Evolutionary conservation across 202 grass and related monocot species (phyloP), one percentile per base, ranked within the genome.

Genomic region (Setaria viridis): DNA sequence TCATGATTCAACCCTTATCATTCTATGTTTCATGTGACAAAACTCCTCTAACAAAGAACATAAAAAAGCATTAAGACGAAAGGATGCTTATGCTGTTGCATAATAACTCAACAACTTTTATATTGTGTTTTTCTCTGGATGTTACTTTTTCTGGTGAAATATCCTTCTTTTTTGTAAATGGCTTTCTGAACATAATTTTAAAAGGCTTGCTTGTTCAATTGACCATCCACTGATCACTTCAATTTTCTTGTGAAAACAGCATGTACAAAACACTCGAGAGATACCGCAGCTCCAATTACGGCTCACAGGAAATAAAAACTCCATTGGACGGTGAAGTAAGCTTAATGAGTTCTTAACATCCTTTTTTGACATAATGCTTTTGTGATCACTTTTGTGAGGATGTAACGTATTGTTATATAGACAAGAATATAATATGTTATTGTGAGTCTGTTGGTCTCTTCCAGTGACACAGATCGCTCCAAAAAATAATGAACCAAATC

Each of bases 251-350:
- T 75, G 70, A 2, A 45, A 41, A 66, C 85, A 97, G 92, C 82
- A 92, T 97, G 88, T 88, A 86, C 82, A 93, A 88, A 82, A 93
- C 89, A 66, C 79, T 97, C 5, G 92, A 95, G 60, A 94, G 85
- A 76, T 97, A 95, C 63, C 92, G 88, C 55, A 93, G 67, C 47
- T 91, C 87, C 82, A 93, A 81, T 76, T 88, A 85, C 77, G 89
- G 46, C 79, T 67, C 87, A 77, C 86, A 79, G 20, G 92, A 93
- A 86, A 82, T 83, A 45, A 70, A 37, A 45, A 67, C 81, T 78
- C 82, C 91, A 19, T 5, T 72, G 19, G 87, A 91, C 47, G 91
- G 47, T 56, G 88, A 94, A 84, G 95, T 97, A 88, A 87, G 37
- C 16, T 46, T 78, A 57, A 63, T n/a, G 76, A 65, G 6, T 70